Evolutionary conservation across 371 early-diverging fungal genomes (phyloP), one percentile per base, ranked within the genome.

Genomic region (Mortierella sp.): DNA sequence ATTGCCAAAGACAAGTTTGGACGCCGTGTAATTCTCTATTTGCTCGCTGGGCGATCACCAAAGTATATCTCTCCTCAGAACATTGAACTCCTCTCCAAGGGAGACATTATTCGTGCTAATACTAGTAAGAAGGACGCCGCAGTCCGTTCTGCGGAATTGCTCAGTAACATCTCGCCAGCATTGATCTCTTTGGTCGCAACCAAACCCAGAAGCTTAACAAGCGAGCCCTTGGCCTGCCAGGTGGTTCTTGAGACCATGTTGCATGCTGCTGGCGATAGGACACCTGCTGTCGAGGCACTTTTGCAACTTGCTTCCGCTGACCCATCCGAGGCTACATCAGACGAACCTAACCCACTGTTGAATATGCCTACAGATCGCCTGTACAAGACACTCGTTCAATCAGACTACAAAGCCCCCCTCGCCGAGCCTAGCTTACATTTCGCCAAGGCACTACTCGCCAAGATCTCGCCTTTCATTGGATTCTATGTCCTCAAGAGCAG

Each of bases 41-140:
- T 94, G 26, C 86, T 94, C 57, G 87, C 87, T 42, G 94, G 95
- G 55, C 91, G 94, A 64, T 88, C 89, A 68, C 89, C 89, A 53
- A 87, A 88, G 76, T 94, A 91, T 68, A 82, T 93, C 26, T 89
- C 89, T n/a, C 85, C 84, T 53, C 89, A 90, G 35, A 90, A 86
- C 47, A 87, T 94, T 10, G 81, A 88, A 51, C 77, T 90, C 26
- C 77, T 95, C 68, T 88, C 83, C 55, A 86, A 83, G 60, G 88
- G 88, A 58, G 95, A 94, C 76, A 73, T 72, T 8, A 86, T 93
- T 45, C 85, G 92, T 63, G 78, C 83, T 31, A 85, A 66, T 59
- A 91, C 90, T 47, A 91, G 92, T 82, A 93, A 92, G 80, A 95
- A 93, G 77, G 93, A 93, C 67, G 88, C 92, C 0, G 82, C 85